Evolutionary conservation across 129 eudicot genomes (phyloP), one percentile per base, ranked within the genome.

Genomic region (Apium graveolens): DNA sequence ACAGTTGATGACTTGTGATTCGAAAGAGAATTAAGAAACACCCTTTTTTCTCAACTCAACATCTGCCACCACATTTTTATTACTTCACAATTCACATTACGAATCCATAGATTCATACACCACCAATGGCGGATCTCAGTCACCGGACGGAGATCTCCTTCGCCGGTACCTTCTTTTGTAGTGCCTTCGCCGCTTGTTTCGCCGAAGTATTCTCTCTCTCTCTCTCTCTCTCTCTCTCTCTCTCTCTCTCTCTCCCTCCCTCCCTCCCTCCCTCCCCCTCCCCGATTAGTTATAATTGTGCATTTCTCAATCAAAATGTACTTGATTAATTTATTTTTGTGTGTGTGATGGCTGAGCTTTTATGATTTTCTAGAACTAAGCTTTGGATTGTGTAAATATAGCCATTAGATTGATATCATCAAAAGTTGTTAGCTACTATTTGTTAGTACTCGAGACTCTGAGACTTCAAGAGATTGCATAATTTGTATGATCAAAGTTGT

Each of bases 151-250:
- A 85, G 88, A 87, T 95, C 92, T 91, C 98, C 53, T 89, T 95
- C 76, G 92, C 89, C 87, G 91, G 86, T 20, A 85, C 84, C 69
- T 91, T 95, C 85, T 66, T 85, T 57, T 84, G 93, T 81, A 95
- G 98, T 83, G 98, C 98, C 42, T 86, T 95, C 80, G 97, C 98
- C 77, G 97, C 98, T 82, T 95, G 97, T 86, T 90, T 95, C 49
- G 98, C 98, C 11, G 98, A 95, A 96, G 98, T 94, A 79, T 29
- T 35, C 38, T 2, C 24, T 48, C 39, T 26, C 39, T 69, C 29
- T 17, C 42, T 27, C 16, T 70, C 31, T n/a, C 26, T 24, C 39
- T 21, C 32, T 35, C 38, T 1, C 41, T 38, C 41, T 38, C 41
- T 38, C 41, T 38, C 41, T 38, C 41, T 38, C 41, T 38, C 41